Evolutionary conservation across 176 grass and related monocot genomes (phyloP), one percentile per base, ranked within the genome.

Genomic region (Zoysia japonica): DNA sequence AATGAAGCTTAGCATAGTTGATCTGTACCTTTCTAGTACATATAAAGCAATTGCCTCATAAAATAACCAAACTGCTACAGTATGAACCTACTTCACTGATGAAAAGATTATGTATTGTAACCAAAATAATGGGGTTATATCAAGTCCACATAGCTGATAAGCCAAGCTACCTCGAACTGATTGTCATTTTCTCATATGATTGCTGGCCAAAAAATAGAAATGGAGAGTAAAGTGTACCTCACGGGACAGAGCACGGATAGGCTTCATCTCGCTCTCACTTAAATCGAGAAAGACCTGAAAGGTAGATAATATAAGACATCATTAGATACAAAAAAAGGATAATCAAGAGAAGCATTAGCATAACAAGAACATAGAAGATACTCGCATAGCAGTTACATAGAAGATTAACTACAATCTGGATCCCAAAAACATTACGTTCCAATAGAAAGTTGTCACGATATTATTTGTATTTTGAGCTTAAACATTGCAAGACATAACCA

Each of bases 251-350:
- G 84, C 84, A 10, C 89, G 87, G 41, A 94, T 87, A 71, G 90
- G 84, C 83, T 78, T 94, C 71, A 92, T 62, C 41, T 98, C 95
- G 75, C 90, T 98, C 60, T 98, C 95, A 68, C 86, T 88, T 83
- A 94, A 87, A 83, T 94, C 89, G 50, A 98, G 69, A 79, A 94
- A 98, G n/a, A 90, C 87, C 92, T 98, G 85, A 51, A 87, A 83
- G 69, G n/a, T 85, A 69, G 13, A 37, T 1, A 74, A 76, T 35
- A 81, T 37, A 69, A 72, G 11, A 63, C 16, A 79, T 9, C 39
- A 78, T 75, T 78, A 81, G 40, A 39, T 54, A 3, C 20, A 57
- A 19, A 57, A 47, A 81, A 76, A 76, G 28, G 49, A 38, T 77
- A 45, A 11, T 63, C 55, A 78, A 79, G 37, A 78, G 66, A 50